phyloP scores from a whole-genome alignment of 768 basidiomycete genomes.

The Termitomyces sp. region DNA sequence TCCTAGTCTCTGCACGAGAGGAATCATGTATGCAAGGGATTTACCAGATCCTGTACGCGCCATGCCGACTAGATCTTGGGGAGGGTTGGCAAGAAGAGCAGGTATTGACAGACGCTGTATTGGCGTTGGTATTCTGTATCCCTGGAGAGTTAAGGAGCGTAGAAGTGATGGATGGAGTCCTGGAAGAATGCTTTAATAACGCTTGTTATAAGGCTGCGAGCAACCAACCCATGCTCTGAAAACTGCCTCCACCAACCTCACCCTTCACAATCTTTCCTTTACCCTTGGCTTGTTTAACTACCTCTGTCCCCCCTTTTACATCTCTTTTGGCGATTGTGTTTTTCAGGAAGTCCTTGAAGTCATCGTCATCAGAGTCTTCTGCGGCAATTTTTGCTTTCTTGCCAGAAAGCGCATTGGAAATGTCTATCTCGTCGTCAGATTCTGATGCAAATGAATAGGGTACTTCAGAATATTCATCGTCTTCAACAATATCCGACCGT shows the following conservation, averaged over 20 bases:
- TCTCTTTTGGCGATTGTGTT: constrained; percentile 70
- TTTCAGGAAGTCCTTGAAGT: constrained; percentile 61
- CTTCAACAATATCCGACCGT: constrained; percentile 5
- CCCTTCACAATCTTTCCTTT: constrained; percentile 68
- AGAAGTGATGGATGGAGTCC: constrained; percentile 83
- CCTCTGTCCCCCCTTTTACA: constrained; percentile 68
- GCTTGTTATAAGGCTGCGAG: neutral
- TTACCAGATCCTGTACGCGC: constrained; percentile 98
- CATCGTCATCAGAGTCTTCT: constrained; percentile 47
- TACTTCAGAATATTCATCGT: constrained; percentile 6
- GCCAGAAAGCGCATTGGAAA: constrained; percentile 57
- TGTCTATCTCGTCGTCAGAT: constrained; percentile 47
- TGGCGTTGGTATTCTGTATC: constrained; percentile 92
- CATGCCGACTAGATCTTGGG: constrained; percentile 95
- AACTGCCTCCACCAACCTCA: constrained; percentile 89
- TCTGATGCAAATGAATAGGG: constrained; percentile 4
- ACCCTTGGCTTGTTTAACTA: constrained; percentile 76
- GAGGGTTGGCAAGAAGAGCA: constrained; percentile 75
- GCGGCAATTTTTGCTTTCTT: constrained; percentile 36
- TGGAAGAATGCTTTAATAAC: constrained; percentile 24
- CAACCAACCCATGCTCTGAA: constrained; percentile 88
- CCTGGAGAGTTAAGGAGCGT: constrained; percentile 84
- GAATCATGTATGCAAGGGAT: constrained; percentile 93
- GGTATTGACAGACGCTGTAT: constrained; percentile 93
- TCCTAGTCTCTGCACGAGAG: constrained; percentile 82